phyloP scores from a whole-genome alignment of 352 stramenopile genomes.

The Vaucheria bursata region DNA sequence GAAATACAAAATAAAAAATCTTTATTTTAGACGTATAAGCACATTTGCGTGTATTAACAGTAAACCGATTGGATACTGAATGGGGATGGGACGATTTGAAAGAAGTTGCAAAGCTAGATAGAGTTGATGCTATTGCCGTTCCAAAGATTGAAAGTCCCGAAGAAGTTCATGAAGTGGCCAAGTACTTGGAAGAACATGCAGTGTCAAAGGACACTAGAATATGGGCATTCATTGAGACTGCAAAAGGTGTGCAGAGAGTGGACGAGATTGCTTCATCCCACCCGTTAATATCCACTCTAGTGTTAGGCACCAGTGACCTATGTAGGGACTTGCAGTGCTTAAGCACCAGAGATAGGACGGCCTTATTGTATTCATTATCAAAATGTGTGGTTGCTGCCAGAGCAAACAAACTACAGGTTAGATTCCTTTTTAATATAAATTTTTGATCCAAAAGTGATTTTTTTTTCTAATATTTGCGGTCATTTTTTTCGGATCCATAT shows the following conservation, averaged over 20 bases:
- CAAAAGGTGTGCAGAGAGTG: slow-evolving; percentile 24
- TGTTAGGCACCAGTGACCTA: slow-evolving; percentile 32
- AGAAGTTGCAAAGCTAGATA: slow-evolving; percentile 18
- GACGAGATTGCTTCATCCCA: slow-evolving; percentile 27
- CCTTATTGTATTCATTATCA: slow-evolving; percentile 27
- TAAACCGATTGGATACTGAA: slow-evolving; percentile 33
- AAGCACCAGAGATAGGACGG: slow-evolving; percentile 4
- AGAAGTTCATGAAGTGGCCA: slow-evolving; percentile 21
- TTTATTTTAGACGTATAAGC: too few relatives aligned
- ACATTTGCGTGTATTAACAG: too few relatives aligned
- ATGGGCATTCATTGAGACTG: slow-evolving; percentile 44
- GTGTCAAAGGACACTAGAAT: slow-evolving; percentile 21
- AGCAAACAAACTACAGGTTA: slow-evolving; percentile 17
- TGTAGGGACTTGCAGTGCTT: slow-evolving; percentile 15
- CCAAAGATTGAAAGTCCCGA: slow-evolving; percentile 34
- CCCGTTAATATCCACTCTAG: slow-evolving; percentile 6
- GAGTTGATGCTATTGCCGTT: slow-evolving; percentile 24
- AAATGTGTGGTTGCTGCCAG: slow-evolving; percentile 32
- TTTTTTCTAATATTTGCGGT: too few relatives aligned
- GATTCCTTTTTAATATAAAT: not conserved
- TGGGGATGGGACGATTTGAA: slow-evolving; percentile 36
- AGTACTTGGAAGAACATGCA: slow-evolving; percentile 17
- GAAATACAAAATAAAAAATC: too few relatives aligned
- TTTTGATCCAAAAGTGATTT: too few relatives aligned
- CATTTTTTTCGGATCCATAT: too few relatives aligned